Evolutionary conservation across 1,284 basidiomycete species (phyloP), one percentile per base, ranked within the genome.

Genomic region (Puccinia hordei): DNA sequence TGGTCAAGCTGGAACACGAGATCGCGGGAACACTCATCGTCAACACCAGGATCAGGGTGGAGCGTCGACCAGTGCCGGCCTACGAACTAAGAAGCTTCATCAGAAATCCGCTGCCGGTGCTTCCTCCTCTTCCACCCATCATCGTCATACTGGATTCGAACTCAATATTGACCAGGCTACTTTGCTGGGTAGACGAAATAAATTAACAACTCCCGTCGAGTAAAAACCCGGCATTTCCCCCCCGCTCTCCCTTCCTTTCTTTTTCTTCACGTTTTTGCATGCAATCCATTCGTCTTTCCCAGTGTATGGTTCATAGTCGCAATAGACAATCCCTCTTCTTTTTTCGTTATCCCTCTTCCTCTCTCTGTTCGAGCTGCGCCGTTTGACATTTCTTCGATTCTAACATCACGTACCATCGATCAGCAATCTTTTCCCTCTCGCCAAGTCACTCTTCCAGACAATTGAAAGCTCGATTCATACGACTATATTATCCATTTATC

Each of bases 111-210:
- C 68, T 17, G 66, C 53, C 15, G 27, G 3, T 8, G 9, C 24
- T 59, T 59, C 57, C 9, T 33, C 57, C 57, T 33, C 55, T 13
- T 2, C 55, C 59, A 82, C 81, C 61, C 84, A 85, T 71, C 41
- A 49, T 51, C 68, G 61, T 63, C 30, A 65, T 27, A 27, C 35
- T 33, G 87, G 87, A 0, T 97, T 97, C 83, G 92, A 95, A 84
- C 88, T 97, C 73, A 92, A 94, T 84, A 87, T 97, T 75, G 90
- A 92, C 83, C 90, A 89, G 79, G 93, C 95, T 53, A 96, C 94
- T 6, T 86, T 97, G 0, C 88, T 97, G 1, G 93, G 92, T 1
- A 82, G 87, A 81, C 82, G 87, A 72, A 86, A 86, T 61, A 85
- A 86, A 53, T n/a, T 66, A 22, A 1, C 63, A 8, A 41, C 63